Base-by-base conservation (phyloP, 805 yeast genomes). In the Tetrapisispora fleetii region DNA sequence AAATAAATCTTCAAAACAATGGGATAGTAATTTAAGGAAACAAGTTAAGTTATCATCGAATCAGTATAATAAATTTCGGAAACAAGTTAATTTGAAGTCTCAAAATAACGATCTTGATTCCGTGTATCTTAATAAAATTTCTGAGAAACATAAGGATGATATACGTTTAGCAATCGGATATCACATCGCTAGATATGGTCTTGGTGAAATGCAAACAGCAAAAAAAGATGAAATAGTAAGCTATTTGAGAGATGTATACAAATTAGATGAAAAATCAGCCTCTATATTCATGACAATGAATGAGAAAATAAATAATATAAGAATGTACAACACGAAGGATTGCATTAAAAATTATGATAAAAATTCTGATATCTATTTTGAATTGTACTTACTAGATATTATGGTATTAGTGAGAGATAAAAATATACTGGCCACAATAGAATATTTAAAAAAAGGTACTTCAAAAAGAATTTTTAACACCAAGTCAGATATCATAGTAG, bases 301-400 rank as follows among this genome's bases (percentile, higher is more conserved):
- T 24, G 62, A 61, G 14, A 75, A 78, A 3, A 57, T 75, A 18
- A 55, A 59, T 18, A 68, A 67, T 36, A 54, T 75, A 21, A 61
- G 61, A 27, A 46, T 59, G 2, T 64, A 68, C 3, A 62, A 77
- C 46, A 56, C 75, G 27, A 57, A 54, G 5, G 68, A 73, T 7
- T 82, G 84, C 14, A 70, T 76, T 28, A 62, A 60, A 2, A 80
- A 85, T 85, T 69, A 72, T 30, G 48, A 54, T 6, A 43, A 50
- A 7, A 58, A 67, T n/a, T 51, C 58, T 4, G 38, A 42, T 24
- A 52, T 63, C 19, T 52, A 56, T 43, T 61, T 58, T 45, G 62
- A 61, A 49, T 49, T 64, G 37, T 60, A 54, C 33, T 43, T 55
- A 4, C 39, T 63, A 27, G 50, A 55, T 13, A 58, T 77, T 49